Evolutionary conservation across 257 asterid genomes (phyloP).

Genomic region (Penstemon eatonii): DNA sequence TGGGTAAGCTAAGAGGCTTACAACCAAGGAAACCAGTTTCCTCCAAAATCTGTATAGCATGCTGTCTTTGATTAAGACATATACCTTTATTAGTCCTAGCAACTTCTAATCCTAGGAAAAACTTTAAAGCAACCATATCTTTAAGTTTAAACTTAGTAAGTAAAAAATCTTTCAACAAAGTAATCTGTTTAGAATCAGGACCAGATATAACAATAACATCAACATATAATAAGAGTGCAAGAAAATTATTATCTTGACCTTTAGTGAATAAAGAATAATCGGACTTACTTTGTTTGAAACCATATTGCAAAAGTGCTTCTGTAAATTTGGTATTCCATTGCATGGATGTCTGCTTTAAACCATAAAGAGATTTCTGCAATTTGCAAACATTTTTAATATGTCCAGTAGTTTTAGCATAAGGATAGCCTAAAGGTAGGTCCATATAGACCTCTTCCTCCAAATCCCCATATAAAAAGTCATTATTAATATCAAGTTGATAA

Average conservation of each 20-base stretch:
- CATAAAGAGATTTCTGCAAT: no score
- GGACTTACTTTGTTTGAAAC: neutral
- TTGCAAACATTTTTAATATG: no score
- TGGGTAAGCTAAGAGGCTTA: neutral
- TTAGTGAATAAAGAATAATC: slow-evolving; percentile 1
- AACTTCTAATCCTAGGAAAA: slow-evolving; percentile 6
- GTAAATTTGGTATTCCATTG: no score
- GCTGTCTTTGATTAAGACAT: neutral
- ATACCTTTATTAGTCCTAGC: neutral
- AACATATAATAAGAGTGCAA: neutral
- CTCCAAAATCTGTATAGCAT: neutral
- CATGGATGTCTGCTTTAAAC: no score
- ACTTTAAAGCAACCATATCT: neutral
- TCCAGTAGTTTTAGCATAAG: no score
- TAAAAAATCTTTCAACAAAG: neutral
- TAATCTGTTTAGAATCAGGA: neutral
- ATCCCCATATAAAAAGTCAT: no score
- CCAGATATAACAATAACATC: neutral
- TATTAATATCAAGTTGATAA: no score
- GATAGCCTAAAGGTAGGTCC: no score
- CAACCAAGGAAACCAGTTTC: neutral
- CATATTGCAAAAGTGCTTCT: no score
- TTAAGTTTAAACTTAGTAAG: neutral
- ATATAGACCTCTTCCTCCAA: no score
- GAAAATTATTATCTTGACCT: neutral